phyloP scores from a whole-genome alignment of 352 stramenopile species.

The Phytophthora ramorum region DNA sequence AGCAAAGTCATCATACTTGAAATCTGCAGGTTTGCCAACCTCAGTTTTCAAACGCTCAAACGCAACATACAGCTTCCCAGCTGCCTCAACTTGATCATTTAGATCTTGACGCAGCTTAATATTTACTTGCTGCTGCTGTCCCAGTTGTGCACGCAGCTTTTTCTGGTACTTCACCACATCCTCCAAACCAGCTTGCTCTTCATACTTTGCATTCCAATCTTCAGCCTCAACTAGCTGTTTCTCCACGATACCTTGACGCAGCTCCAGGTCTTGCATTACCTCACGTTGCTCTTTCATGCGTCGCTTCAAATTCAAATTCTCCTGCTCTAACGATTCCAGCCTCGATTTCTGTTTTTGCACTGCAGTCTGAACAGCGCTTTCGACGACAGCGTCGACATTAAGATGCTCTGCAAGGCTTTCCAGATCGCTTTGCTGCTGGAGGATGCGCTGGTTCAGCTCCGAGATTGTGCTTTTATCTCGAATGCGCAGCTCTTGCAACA shows the following conservation, averaged over 20 bases:
- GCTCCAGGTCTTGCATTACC: constrained; percentile 62
- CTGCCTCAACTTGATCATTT: constrained; percentile 68
- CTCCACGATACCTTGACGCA: constrained; percentile 63
- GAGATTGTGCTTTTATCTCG: constrained; percentile 66
- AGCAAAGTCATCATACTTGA: constrained; percentile 68
- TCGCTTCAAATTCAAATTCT: constrained; percentile 51
- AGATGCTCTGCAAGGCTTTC: constrained; percentile 66
- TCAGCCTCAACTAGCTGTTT: constrained; percentile 62
- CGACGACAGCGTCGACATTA: constrained; percentile 41
- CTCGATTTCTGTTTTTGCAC: constrained; percentile 43
- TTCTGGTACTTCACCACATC: constrained; percentile 82
- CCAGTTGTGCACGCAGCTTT: constrained; percentile 69
- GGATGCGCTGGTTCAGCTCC: constrained; percentile 61
- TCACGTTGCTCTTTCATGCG: constrained; percentile 59
- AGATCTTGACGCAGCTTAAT: constrained; percentile 63
- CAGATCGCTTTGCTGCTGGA: constrained; percentile 67
- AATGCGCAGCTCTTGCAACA: constrained; percentile 74
- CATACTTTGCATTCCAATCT: constrained; percentile 75
- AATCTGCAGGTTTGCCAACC: constrained; percentile 47
- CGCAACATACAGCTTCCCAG: constrained; percentile 55
- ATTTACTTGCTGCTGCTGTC: constrained; percentile 66
- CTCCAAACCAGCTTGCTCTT: constrained; percentile 66
- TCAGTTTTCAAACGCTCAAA: constrained; percentile 74
- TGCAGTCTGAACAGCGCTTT: constrained; percentile 45
- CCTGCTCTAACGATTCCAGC: constrained; percentile 30